Evolutionary conservation across 2,329 filamentous ascomycete species (phyloP).

Genomic region (Cryoendolithus antarcticus): DNA sequence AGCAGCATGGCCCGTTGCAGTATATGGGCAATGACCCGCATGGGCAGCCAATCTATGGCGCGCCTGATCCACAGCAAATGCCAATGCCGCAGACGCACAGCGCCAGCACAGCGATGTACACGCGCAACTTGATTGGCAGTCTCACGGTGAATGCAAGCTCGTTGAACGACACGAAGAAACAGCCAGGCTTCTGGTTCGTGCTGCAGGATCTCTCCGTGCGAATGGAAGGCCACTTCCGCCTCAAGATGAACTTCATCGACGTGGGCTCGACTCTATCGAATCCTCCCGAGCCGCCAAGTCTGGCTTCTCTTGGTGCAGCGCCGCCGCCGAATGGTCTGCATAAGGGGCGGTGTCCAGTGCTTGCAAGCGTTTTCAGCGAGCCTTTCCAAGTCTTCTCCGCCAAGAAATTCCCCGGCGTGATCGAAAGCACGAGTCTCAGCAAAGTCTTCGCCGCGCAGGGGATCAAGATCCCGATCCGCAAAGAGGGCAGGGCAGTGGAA

Average conservation of each 20-base stretch:
- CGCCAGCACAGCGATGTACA: conserved; percentile 62
- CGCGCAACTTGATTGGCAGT: conserved; percentile 86
- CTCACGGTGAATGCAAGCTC: conserved; percentile 79
- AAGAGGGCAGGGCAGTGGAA: conserved; percentile 42
- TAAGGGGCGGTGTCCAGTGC: conserved; percentile 63
- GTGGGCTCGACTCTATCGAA: conserved; percentile 45
- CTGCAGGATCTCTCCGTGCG: conserved; percentile 89
- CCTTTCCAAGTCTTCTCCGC: conserved; percentile 89
- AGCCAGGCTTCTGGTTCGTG: conserved; percentile 91
- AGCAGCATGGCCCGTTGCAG: conserved; percentile 6
- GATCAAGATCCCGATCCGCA: conserved; percentile 92
- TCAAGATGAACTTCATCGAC: conserved; percentile 72
- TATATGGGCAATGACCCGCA: conserved; percentile 7
- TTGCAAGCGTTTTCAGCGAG: conserved; percentile 77
- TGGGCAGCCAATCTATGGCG: conserved; percentile 12
- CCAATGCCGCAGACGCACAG: conserved; percentile 13
- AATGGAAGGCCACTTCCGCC: conserved; percentile 76
- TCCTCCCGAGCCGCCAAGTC: not conserved
- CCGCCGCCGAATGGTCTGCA: conserved; percentile 39
- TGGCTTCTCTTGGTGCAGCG: not conserved
- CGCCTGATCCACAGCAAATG: conserved; percentile 7
- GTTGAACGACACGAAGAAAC: conserved; percentile 64
- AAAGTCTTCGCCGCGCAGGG: conserved; percentile 88
- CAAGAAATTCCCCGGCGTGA: conserved; percentile 97
- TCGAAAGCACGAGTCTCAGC: conserved; percentile 81